These are phyloP conservation scores for Dichotomopilus funicola DNA, from an alignment of 2,329 filamentous ascomycete genomes.

Conservation along the genomic window DNA sequence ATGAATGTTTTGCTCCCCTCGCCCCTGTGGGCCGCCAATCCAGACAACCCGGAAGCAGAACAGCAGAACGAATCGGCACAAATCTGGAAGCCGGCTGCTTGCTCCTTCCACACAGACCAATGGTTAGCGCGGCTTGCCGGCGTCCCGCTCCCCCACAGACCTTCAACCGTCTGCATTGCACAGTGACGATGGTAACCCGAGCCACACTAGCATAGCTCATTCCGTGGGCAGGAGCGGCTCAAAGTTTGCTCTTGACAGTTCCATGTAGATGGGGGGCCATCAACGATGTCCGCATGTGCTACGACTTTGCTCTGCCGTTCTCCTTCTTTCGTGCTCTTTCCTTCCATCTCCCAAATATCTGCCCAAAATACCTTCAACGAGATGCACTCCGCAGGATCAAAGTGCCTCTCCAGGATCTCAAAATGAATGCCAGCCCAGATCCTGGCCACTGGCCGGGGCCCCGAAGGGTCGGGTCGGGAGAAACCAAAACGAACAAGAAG, in stretches of 20 bases:
- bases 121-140: constrained; percentile 2
- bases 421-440: too few relatives aligned
- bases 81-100: background rate
- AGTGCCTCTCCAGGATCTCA: too few relatives aligned
- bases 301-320: background rate
- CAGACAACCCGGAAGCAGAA: background rate
- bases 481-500: too few relatives aligned
- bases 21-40: background rate
- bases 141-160: constrained; percentile 3
- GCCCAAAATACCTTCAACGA: too few relatives aligned
- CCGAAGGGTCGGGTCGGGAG: too few relatives aligned
- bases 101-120: background rate
- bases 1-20: background rate
- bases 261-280: background rate
- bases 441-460: too few relatives aligned
- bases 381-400: too few relatives aligned
- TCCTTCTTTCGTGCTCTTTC: too few relatives aligned
- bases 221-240: too few relatives aligned
- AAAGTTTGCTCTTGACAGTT: background rate
- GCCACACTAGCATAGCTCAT: too few relatives aligned
- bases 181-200: too few relatives aligned
- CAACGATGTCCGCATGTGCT: background rate
- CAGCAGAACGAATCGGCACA: background rate
- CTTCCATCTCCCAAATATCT: too few relatives aligned
- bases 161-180: background rate